phyloP scores from a whole-genome alignment of 441 rosid genomes.

The Croton laevigatus region DNA sequence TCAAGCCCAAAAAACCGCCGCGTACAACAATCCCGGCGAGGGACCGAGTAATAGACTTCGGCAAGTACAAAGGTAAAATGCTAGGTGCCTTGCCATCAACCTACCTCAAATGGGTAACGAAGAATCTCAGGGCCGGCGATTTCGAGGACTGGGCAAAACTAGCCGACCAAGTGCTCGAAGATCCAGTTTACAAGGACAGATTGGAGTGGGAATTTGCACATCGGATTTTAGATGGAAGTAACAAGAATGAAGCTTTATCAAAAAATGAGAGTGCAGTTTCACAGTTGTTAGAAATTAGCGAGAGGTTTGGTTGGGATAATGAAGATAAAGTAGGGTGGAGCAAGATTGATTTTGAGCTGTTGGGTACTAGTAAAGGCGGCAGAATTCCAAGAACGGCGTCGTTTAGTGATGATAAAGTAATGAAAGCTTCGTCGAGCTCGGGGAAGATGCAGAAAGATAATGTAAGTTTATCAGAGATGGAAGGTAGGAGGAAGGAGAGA shows the following conservation, averaged over 20 bases:
- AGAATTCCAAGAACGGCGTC: conserved; percentile 55
- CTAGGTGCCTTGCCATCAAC: conserved; percentile 71
- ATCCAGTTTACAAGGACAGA: conserved; percentile 63
- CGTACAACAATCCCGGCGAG: conserved; percentile 41
- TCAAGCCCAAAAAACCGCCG: conserved; percentile 25
- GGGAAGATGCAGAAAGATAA: conserved; percentile 15
- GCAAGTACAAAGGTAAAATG: conserved; percentile 78
- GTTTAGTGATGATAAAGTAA: neutral
- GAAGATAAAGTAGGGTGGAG: conserved; percentile 71
- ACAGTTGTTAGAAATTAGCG: conserved; percentile 57
- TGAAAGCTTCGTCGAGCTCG: conserved; percentile 16
- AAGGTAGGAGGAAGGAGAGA: conserved; percentile 34
- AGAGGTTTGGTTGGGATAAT: conserved; percentile 81
- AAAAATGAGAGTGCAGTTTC: conserved; percentile 35
- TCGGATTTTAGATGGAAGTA: conserved; percentile 39
- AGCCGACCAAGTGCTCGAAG: conserved; percentile 67
- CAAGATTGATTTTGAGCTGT: conserved; percentile 50
- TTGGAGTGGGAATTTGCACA: conserved; percentile 80
- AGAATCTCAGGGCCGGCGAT: conserved; percentile 62
- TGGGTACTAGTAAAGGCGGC: conserved; percentile 74
- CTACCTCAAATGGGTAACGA: conserved; percentile 73
- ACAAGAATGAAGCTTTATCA: conserved; percentile 8
- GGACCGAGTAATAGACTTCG: conserved; percentile 65
- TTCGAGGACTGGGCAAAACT: conserved; percentile 62
- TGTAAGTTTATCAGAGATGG: conserved; percentile 13